phyloP scores from a whole-genome alignment of 73 alveolate genomes.

The Blepharisma japonicum region DNA sequence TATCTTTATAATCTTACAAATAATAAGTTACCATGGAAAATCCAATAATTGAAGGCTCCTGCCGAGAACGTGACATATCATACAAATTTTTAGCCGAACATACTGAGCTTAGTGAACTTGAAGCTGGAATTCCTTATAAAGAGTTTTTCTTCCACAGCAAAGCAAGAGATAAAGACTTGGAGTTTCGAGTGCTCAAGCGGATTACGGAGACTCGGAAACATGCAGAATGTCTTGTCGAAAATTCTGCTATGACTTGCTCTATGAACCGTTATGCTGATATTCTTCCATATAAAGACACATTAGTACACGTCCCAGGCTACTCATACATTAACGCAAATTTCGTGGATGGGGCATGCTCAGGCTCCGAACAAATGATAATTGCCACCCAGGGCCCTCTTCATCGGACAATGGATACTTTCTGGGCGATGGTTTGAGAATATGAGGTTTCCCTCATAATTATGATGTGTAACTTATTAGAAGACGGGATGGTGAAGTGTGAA shows the following conservation, averaged over 20 bases:
- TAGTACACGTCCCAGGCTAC: constrained; percentile 41
- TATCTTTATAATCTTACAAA: no score
- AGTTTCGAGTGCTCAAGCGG: constrained; percentile 44
- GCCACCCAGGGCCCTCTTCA: constrained; percentile 94
- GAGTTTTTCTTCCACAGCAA: constrained; percentile 32
- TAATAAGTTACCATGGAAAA: background rate
- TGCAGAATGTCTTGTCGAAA: constrained; percentile 45
- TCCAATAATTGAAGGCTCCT: constrained; percentile 46
- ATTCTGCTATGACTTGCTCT: constrained; percentile 45
- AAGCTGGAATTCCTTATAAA: constrained; percentile 36
- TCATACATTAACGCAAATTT: constrained; percentile 70
- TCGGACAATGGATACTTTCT: constrained; percentile 79
- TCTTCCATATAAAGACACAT: constrained; percentile 59
- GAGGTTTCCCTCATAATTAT: constrained; percentile 73
- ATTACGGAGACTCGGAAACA: constrained; percentile 75
- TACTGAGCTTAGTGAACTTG: constrained; percentile 41
- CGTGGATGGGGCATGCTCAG: constrained; percentile 40
- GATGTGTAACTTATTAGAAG: constrained; percentile 85
- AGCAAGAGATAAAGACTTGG: constrained; percentile 47
- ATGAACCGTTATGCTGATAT: constrained; percentile 69
- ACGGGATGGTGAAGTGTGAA: constrained; percentile 56
- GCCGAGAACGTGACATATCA: constrained; percentile 34
- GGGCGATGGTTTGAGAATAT: constrained; percentile 92
- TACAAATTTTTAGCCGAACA: constrained; percentile 36
- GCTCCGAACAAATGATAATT: constrained; percentile 58